Percentiles rank a stretch among this genome's conserved stretches.
Evolutionary conservation across 1,284 basidiomycete species (phyloP).

Genomic region (Agroathelia rolfsii): DNA sequence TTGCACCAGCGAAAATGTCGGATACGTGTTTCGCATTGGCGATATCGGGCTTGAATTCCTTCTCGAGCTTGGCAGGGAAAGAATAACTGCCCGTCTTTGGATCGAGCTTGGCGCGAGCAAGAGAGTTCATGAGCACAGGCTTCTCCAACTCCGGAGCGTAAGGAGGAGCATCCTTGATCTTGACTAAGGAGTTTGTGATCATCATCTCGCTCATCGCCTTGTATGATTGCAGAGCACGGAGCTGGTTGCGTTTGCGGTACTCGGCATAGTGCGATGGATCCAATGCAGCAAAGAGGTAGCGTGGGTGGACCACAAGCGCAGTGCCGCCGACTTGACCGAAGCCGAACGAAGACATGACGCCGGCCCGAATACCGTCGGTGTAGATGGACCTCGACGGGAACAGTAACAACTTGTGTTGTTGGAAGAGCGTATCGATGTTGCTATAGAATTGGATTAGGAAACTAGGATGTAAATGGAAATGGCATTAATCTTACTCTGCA

Average conservation of each 20-base stretch:
- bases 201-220: constrained; percentile 93
- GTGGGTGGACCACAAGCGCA: constrained; percentile 82
- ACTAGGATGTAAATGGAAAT: constrained; percentile 10
- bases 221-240: constrained; percentile 72
- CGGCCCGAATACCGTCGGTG: constrained; percentile 86
- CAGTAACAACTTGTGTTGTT: constrained; percentile 84
- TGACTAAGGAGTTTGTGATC: constrained; percentile 86
- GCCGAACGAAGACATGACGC: constrained; percentile 95
- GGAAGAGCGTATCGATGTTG: constrained; percentile 91
- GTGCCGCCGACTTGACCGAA: constrained; percentile 99
- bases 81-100: constrained; percentile 78
- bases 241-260: constrained; percentile 66
- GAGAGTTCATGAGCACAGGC: constrained; percentile 85
- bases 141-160: constrained; percentile 84
- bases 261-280: constrained; percentile 63
- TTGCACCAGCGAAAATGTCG: constrained; percentile 37
- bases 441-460: constrained; percentile 27
- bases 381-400: constrained; percentile 96
- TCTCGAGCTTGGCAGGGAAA: constrained; percentile 60
- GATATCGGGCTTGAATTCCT: constrained; percentile 41
- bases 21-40: constrained; percentile 62
- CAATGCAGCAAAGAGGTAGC: constrained; percentile 81
- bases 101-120: constrained; percentile 80
- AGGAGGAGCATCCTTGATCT: constrained; percentile 92
- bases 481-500: constrained; percentile 58